Conservation (phyloP, 768 basidiomycete genomes). For the Pleurotus giganteus region DNA sequence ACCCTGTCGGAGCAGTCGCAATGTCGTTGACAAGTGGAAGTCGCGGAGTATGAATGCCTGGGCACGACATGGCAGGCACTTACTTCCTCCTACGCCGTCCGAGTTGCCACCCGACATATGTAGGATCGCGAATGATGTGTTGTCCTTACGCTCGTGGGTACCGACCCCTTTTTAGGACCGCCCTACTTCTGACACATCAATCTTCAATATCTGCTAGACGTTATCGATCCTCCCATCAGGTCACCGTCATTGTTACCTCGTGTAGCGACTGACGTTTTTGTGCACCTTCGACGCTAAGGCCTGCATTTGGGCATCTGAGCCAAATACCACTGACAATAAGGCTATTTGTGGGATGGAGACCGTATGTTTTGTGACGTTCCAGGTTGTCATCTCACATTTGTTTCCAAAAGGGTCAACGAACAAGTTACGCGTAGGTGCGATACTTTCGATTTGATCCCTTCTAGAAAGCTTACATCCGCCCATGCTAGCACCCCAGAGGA, state of each 20-base stretch:
- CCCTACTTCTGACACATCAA: not conserved
- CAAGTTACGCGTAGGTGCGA: not conserved
- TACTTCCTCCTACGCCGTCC: conserved; percentile 9
- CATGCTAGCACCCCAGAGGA: not conserved
- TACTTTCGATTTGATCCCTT: not conserved
- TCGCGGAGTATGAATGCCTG: conserved; percentile 6
- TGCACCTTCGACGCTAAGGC: not conserved
- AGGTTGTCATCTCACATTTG: not conserved
- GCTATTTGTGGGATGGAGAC: not conserved
- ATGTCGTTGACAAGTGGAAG: not conserved
- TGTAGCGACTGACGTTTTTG: not conserved
- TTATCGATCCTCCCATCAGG: conserved; percentile 6
- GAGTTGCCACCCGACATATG: not conserved
- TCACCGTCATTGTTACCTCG: not conserved
- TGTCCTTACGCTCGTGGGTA: conserved; percentile 5
- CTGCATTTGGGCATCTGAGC: not conserved
- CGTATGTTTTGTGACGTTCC: not conserved
- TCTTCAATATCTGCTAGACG: not conserved
- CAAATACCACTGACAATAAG: not conserved
- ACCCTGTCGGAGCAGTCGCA: conserved; percentile 3
- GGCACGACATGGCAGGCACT: not conserved
- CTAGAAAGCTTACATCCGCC: not conserved
- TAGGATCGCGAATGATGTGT: not conserved
- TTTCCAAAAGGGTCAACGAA: not conserved
- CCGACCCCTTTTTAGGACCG: not conserved